Conservation (phyloP, 2,329 filamentous ascomycete species). For the Neophaeococcomyces aloes region DNA sequence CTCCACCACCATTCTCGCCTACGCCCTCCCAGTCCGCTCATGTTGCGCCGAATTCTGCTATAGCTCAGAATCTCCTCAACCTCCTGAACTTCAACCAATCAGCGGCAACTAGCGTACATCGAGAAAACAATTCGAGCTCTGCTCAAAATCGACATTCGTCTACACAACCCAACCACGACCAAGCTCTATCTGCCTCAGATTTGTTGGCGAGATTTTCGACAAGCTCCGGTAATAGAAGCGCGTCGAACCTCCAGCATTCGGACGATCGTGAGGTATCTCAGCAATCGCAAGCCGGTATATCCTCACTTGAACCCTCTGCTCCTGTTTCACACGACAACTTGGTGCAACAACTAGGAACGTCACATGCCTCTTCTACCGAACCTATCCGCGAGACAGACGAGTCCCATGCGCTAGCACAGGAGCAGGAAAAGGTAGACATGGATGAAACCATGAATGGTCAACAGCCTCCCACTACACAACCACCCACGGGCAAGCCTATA, state of each 20-base stretch:
- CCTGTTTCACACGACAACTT: no score
- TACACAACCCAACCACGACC: neutral
- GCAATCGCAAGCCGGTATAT: neutral
- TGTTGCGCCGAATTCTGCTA: conserved; percentile 25
- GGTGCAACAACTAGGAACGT: no score
- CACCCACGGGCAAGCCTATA: conserved; percentile 35
- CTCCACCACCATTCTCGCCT: conserved; percentile 13
- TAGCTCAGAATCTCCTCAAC: conserved; percentile 51
- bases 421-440: conserved; percentile 23
- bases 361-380: no score
- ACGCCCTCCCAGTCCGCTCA: conserved; percentile 3
- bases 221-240: neutral
- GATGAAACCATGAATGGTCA: neutral
- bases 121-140: conserved; percentile 10
- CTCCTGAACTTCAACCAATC: conserved; percentile 54
- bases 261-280: conserved; percentile 13
- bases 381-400: no score
- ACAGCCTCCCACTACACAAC: neutral
- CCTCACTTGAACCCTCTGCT: no score
- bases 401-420: conserved; percentile 25
- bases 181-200: conserved; percentile 1
- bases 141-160: neutral
- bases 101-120: conserved; percentile 13
- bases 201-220: neutral
- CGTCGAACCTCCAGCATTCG: neutral